Percentiles rank a stretch among this genome's conserved stretches.
Evolutionary conservation across 1,284 basidiomycete species (phyloP).

Genomic region (Heterobasidion irregulare): DNA sequence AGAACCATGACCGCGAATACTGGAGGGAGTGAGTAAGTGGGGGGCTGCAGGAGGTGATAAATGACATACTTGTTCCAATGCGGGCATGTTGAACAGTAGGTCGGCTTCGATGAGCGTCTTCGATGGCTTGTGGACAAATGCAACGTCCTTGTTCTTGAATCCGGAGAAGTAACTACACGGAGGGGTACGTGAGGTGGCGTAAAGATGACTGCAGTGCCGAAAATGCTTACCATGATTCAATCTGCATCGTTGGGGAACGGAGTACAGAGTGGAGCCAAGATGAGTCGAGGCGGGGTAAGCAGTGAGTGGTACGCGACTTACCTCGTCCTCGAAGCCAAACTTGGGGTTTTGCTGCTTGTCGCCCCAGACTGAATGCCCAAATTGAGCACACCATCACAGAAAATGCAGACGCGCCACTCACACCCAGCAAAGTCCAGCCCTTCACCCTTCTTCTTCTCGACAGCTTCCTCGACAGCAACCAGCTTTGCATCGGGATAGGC

Average conservation of each 20-base stretch:
- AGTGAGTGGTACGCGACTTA: slow-evolving; percentile 20
- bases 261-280: slow-evolving; percentile 4
- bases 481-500: slow-evolving; percentile 75
- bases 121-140: slow-evolving; percentile 76
- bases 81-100: slow-evolving; percentile 84
- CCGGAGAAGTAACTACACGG: slow-evolving; percentile 71
- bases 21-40: background rate
- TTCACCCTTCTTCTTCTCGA: slow-evolving; percentile 31
- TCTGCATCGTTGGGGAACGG: slow-evolving; percentile 24
- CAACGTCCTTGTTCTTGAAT: slow-evolving; percentile 81
- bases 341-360: slow-evolving; percentile 49
- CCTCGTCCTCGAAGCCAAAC: slow-evolving; percentile 83
- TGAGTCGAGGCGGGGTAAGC: background rate
- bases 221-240: slow-evolving; percentile 48
- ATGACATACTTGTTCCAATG: slow-evolving; percentile 67
- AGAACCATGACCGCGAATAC: slow-evolving; percentile 20
- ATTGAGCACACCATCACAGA: slow-evolving; percentile 2
- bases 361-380: slow-evolving; percentile 44
- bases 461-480: slow-evolving; percentile 53
- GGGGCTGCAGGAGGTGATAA: background rate
- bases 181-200: background rate
- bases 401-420: slow-evolving; percentile 21
- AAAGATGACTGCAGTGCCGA: background rate
- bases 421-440: slow-evolving; percentile 50
- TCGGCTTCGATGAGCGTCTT: slow-evolving; percentile 85